Evolutionary conservation across 139 green algal species (phyloP).

Genomic region (Marvania coccoides): DNA sequence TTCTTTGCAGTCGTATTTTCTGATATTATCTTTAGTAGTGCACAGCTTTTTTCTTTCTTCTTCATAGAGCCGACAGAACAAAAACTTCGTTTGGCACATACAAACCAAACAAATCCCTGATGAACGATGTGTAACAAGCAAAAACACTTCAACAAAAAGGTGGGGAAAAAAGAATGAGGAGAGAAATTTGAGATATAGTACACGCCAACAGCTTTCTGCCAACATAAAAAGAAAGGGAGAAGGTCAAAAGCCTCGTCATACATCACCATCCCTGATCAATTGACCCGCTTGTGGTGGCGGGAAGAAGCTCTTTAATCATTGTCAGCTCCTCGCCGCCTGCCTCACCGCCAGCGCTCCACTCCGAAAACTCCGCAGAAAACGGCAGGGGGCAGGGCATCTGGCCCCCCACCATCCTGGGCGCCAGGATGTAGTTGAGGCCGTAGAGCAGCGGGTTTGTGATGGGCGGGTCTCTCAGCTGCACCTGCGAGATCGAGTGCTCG

Average conservation of each 20-base stretch:
- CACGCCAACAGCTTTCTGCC: no score
- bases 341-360: no score
- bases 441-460: constrained; percentile 32
- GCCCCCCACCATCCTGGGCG: constrained; percentile 1
- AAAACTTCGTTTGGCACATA: background rate
- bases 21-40: no score
- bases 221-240: background rate
- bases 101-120: background rate
- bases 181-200: no score
- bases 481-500: constrained; percentile 76
- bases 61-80: background rate
- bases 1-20: no score
- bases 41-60: background rate
- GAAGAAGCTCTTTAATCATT: no score
- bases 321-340: background rate
- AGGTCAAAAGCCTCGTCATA: no score
- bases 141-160: background rate
- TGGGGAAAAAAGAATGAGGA: background rate
- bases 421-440: constrained; percentile 15
- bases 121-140: background rate
- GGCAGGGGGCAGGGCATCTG: constrained; percentile 24
- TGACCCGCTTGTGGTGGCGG: no score
- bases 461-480: constrained; percentile 68
- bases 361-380: no score
- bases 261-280: no score